Conservation (phyloP, 2,329 filamentous ascomycete species). For the Pyrenochaeta sp. region DNA sequence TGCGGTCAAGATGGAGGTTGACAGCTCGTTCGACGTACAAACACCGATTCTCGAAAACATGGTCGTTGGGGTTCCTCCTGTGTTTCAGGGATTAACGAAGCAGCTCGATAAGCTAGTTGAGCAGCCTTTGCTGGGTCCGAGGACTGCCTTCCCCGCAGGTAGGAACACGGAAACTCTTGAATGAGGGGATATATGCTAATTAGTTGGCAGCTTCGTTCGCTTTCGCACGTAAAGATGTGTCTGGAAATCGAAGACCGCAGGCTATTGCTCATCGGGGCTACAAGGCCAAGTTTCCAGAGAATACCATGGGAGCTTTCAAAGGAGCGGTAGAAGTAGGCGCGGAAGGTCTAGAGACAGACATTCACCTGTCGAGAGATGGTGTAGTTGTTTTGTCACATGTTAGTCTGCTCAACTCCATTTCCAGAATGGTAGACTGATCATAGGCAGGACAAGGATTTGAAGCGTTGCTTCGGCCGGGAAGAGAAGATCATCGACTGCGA, state of each 20-base stretch:
- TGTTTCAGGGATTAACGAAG: constrained; percentile 46
- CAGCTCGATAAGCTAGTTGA: constrained; percentile 46
- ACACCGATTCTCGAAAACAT: constrained; percentile 49
- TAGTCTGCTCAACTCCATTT: constrained; percentile 33
- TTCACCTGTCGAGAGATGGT: constrained; percentile 82
- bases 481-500: constrained; percentile 77
- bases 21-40: constrained; percentile 35
- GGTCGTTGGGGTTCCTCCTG: constrained; percentile 48
- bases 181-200: constrained; percentile 20
- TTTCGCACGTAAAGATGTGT: constrained; percentile 45
- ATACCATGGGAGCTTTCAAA: constrained; percentile 80
- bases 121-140: constrained; percentile 44
- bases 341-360: constrained; percentile 86
- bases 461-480: constrained; percentile 81
- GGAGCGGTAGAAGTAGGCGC: constrained; percentile 77
- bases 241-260: constrained; percentile 64
- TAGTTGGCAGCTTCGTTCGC: constrained; percentile 42
- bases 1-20: constrained; percentile 25
- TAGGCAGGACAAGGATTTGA: constrained; percentile 73
- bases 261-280: constrained; percentile 82
- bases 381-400: constrained; percentile 88
- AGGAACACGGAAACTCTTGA: neutral
- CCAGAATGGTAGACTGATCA: constrained; percentile 11
- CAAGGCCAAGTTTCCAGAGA: constrained; percentile 82
- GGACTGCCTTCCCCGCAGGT: constrained; percentile 41